Base-by-base conservation (phyloP, 192 early-diverging fungal genomes). In the Chytriomyces hyalinus region DNA sequence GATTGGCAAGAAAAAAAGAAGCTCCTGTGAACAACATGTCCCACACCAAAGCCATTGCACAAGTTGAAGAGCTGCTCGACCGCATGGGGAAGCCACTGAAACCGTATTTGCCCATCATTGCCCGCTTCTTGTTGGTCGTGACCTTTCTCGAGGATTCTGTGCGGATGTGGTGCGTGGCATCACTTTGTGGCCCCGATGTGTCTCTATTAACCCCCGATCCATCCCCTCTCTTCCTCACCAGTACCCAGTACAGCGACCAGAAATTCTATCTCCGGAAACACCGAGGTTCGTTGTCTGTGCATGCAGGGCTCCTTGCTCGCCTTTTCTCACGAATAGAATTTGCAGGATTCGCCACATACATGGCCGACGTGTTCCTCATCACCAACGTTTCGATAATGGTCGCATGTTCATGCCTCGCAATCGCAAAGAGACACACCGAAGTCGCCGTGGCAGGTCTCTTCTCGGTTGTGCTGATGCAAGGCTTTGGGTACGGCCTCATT, bases 71-170 rank as follows among this genome's bases (percentile, higher is more conserved):
- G 48, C 49, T 90, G 50, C 83, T 97, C 61, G 95, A 96, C 67
- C 86, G 77, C 77, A 70, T 95, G 24, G 88, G 90, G 45, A 85
- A 87, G 47, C 94, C 94, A 53, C 78, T 98, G 47, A 98, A 98
- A 87, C 96, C 96, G 48, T 91, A 91, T 79, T 89, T 98, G 49
- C 95, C 97, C 3, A 90, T 85, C 74, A 92, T 97, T 64, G 94
- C 95, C 17, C 92, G 97, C 6, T 94, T 96, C 73, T 86, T 98
- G n/a, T 91, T 98, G 36, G 95, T 99, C 24, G 95, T 93, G 49
- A 99, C 97, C 13, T 99, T 98, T 83, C 83, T 97, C 60, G 97
- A 98, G 82, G 97, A 98, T 81, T 88, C 96, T 4, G 75, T 97
- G 17, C 91, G 96, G 60, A 95, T 98, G 66, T 79, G 88, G 78